Conservation (phyloP, 176 grass and related monocot genomes). For the Metroxylon sagu region DNA sequence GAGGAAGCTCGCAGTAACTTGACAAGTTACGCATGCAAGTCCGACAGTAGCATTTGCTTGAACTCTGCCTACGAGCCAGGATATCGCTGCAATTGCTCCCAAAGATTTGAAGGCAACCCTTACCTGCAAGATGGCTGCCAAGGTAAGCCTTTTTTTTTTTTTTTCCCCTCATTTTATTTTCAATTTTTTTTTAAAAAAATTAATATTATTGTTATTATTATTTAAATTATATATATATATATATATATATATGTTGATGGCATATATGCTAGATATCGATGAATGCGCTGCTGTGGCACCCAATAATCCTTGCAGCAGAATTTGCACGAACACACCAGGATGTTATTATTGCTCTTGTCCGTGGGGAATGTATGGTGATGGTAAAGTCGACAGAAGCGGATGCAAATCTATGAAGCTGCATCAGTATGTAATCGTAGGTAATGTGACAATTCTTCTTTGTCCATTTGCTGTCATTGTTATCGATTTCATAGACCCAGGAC, state of each 20-base stretch:
- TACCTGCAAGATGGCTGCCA: neutral
- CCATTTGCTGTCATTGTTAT: too few species aligned
- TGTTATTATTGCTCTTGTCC: neutral
- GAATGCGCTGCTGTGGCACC: neutral
- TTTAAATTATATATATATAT: too few species aligned
- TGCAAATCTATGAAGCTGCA: neutral
- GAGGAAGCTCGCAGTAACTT: neutral
- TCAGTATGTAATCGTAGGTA: neutral
- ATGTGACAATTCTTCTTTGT: neutral
- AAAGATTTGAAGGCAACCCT: neutral
- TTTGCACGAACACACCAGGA: neutral
- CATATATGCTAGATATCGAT: neutral
- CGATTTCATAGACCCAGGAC: too few species aligned
- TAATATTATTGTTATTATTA: too few species aligned
- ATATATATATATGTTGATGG: neutral
- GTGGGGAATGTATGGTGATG: slow-evolving; percentile 9
- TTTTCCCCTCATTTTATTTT: too few species aligned
- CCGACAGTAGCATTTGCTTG: too few species aligned
- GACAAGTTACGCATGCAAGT: neutral
- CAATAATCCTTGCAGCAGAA: neutral
- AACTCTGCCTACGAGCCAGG: neutral
- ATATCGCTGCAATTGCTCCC: neutral
- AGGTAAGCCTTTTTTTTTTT: neutral
- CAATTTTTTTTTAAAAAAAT: neutral
- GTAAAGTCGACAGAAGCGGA: neutral